Percentiles rank a stretch among this genome's conserved stretches.
These are phyloP conservation scores for Fraxinus paxiana DNA, from an alignment of 305 asterid genomes.

Conservation along the genomic window DNA sequence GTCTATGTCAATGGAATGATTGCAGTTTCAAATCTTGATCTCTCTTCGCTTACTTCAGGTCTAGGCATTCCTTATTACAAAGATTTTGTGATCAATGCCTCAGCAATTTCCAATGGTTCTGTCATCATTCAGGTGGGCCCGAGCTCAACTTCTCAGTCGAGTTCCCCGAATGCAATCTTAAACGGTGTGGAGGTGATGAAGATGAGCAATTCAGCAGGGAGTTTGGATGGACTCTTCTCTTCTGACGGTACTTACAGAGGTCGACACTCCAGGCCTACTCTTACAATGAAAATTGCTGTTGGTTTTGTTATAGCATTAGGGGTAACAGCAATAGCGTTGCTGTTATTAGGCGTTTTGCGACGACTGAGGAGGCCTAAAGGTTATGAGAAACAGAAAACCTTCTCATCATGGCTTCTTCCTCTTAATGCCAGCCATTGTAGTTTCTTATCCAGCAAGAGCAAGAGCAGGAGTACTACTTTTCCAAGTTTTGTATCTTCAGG, in stretches of 20 bases:
- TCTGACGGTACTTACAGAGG: constrained; percentile 30
- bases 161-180: constrained; percentile 61
- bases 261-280: constrained; percentile 14
- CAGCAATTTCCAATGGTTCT: constrained; percentile 45
- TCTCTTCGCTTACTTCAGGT: constrained; percentile 66
- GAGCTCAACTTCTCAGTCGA: constrained; percentile 35
- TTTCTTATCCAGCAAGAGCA: constrained; percentile 68
- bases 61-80: constrained; percentile 64
- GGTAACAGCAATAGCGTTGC: constrained; percentile 29
- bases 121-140: constrained; percentile 72
- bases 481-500: constrained; percentile 53
- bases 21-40: constrained; percentile 65
- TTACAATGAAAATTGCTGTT: constrained; percentile 40
- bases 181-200: constrained; percentile 90
- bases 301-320: constrained; percentile 47
- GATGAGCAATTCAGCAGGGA: constrained; percentile 72
- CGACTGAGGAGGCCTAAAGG: constrained; percentile 50
- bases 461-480: constrained; percentile 49
- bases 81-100: constrained; percentile 74
- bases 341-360: constrained; percentile 30
- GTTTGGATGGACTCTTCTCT: constrained; percentile 77
- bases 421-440: constrained; percentile 60
- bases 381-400: constrained; percentile 62
- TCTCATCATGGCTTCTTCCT: constrained; percentile 83
- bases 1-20: constrained; percentile 58